These are phyloP conservation scores for Graphilbum sp. DNA, from an alignment of 2,329 filamentous ascomycete genomes.

Conservation along the genomic window DNA sequence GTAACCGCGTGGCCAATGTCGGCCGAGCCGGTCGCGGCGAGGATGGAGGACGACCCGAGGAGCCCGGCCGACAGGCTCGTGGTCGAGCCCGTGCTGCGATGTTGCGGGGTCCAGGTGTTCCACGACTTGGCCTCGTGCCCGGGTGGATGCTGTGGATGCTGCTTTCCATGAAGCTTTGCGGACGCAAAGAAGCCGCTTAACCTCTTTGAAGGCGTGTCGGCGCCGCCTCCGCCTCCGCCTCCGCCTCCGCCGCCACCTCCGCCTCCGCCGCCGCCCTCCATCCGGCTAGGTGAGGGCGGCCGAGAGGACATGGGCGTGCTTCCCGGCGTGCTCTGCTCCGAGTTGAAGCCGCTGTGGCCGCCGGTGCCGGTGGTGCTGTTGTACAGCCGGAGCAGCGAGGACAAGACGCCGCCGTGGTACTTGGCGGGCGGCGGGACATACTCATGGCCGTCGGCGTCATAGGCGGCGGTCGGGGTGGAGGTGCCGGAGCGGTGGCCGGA, in stretches of 20 bases:
- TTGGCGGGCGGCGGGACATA: slow-evolving; percentile 51
- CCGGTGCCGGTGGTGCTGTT: slow-evolving; percentile 22
- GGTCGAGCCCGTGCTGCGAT: slow-evolving; percentile 6
- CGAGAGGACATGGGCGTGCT: slow-evolving; percentile 27
- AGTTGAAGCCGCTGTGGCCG: slow-evolving; percentile 17
- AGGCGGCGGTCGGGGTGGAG: slow-evolving; percentile 27
- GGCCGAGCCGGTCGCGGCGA: slow-evolving; percentile 28
- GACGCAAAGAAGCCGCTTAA: slow-evolving; percentile 22
- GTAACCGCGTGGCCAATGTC: slow-evolving; percentile 27
- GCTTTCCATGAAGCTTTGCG: slow-evolving; percentile 24
- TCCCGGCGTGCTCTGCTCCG: slow-evolving; percentile 25
- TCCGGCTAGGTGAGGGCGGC: slow-evolving; percentile 20
- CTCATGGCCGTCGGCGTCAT: slow-evolving; percentile 38
- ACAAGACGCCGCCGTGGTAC: slow-evolving; percentile 59
- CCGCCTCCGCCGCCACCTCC: slow-evolving; percentile 6
- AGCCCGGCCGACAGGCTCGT: slow-evolving; percentile 29
- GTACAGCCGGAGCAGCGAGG: slow-evolving; percentile 56
- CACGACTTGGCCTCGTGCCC: neutral
- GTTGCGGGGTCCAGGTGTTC: slow-evolving; percentile 3
- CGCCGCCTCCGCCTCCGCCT: slow-evolving; percentile 1
- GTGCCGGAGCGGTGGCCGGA: slow-evolving; percentile 11
- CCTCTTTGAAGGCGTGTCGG: slow-evolving; percentile 16
- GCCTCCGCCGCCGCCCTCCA: too few species aligned
- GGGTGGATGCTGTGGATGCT: slow-evolving; percentile 11
- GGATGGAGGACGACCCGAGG: slow-evolving; percentile 36